Evolutionary conservation across 805 yeast genomes (phyloP), one percentile per base, ranked within the genome.

Genomic region (Yarrowia sp.): DNA sequence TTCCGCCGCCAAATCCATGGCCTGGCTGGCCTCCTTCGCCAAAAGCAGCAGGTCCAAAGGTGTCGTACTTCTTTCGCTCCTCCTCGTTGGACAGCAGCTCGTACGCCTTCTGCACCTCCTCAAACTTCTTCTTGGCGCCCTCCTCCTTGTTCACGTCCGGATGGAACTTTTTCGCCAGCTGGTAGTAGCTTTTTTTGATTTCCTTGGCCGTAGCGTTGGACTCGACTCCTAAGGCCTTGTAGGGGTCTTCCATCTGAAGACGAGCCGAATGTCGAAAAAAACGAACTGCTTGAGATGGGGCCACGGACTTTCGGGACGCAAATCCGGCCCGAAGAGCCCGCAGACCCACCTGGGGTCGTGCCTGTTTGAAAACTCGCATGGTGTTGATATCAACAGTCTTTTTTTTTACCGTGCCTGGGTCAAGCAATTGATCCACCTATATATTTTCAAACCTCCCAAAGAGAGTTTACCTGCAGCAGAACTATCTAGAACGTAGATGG

Each of bases 61-160:
- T 96, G 73, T 95, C 99, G 71, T 85, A 95, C 73, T 95, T 97
- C 63, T 87, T 83, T 71, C 91, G 85, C 81, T 93, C 93, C 21
- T 83, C 84, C 63, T 90, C 89, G 74, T 92, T 96, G 49, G 91
- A 86, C 72, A 95, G 80, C 38, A 95, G 84, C 76, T 95, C 99
- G 73, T 96, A 95, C 1, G 98, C 96, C 68, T 89, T 95, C 73
- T 93, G 98, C 68, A 95, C 83, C 71, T 89, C 90, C 72, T 95
- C 98, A 78, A 95, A 95, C 75, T 86, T 86, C 72, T 85, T 84
- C 71, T 93, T 96, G 0, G 98, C 95, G 19, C 83, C 93, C 26
- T 84, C 83, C 68, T 90, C 97, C 76, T 93, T 95, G 76, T 93
- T 95, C 49, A 95, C 90, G 78, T 95, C 99, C 0, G 99, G 99